A percentile compares a stretch with the other conserved stretches of the same genome.
Conservation (phyloP, 192 early-diverging fungal species). For the Gryganskiella cystojenkinii region DNA sequence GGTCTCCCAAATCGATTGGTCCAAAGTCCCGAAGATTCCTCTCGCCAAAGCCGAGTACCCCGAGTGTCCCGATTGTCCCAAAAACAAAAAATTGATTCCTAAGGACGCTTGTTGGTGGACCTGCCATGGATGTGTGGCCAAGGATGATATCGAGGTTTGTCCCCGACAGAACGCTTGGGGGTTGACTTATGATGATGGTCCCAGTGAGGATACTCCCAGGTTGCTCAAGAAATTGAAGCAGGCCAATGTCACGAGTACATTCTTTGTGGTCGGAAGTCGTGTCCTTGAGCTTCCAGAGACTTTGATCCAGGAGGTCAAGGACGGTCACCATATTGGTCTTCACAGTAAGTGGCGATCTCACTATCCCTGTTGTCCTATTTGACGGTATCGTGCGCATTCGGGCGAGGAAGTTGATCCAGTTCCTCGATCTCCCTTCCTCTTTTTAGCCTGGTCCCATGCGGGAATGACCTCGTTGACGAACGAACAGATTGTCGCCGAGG, state of each 20-base stretch:
- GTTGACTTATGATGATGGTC: constrained; percentile 62
- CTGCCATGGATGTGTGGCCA: constrained; percentile 54
- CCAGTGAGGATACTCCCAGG: constrained; percentile 52
- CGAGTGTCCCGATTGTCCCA: constrained; percentile 40
- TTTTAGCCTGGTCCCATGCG: constrained; percentile 62
- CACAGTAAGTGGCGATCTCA: constrained; percentile 28
- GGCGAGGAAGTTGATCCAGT: no score
- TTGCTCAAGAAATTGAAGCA: constrained; percentile 56
- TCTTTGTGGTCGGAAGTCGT: constrained; percentile 63
- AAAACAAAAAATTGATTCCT: constrained; percentile 16
- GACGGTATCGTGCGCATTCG: no score
- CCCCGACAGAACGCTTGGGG: constrained; percentile 59
- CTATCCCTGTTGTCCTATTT: no score
- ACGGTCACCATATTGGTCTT: constrained; percentile 47
- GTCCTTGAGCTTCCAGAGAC: constrained; percentile 59
- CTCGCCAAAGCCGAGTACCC: constrained; percentile 34
- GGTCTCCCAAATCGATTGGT: constrained; percentile 47
- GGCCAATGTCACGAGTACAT: constrained; percentile 50
- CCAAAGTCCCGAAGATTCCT: constrained; percentile 49
- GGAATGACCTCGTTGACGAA: constrained; percentile 61
- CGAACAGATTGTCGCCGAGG: constrained; percentile 66
- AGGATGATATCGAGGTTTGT: constrained; percentile 60
- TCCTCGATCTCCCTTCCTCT: background rate
- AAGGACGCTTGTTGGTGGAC: constrained; percentile 60
- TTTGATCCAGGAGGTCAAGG: constrained; percentile 28